Conservation (phyloP, 441 rosid species). For the Pelargonium cotyledonis region DNA sequence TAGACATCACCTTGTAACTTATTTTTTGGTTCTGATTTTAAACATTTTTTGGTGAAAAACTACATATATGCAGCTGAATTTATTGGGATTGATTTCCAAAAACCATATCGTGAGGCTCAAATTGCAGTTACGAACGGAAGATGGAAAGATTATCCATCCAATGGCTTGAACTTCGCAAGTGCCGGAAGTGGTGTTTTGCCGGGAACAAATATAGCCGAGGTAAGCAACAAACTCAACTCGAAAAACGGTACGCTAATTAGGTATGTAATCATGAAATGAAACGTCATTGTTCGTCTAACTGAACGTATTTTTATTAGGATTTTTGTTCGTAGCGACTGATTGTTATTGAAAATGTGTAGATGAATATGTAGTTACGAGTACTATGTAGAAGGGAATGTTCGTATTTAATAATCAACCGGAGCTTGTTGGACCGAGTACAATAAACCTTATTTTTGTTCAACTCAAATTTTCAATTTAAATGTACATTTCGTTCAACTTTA, state of each 20-base stretch:
- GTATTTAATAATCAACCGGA: too few relatives aligned
- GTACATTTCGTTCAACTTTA: too few relatives aligned
- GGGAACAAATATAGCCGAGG: slow-evolving; percentile 42
- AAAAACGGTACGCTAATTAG: neutral
- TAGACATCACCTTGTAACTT: too few relatives aligned
- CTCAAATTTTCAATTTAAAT: too few relatives aligned
- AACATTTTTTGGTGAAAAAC: neutral
- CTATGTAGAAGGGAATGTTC: too few relatives aligned
- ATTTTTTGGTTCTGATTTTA: too few relatives aligned
- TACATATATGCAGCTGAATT: slow-evolving; percentile 40
- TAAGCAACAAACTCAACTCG: slow-evolving; percentile 10
- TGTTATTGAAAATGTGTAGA: too few relatives aligned
- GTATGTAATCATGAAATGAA: neutral
- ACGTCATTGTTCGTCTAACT: neutral
- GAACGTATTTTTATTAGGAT: too few relatives aligned
- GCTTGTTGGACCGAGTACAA: too few relatives aligned
- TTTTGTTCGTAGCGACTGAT: too few relatives aligned
- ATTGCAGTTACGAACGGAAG: slow-evolving; percentile 33
- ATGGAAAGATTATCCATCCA: slow-evolving; percentile 34
- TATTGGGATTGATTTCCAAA: slow-evolving; percentile 43
- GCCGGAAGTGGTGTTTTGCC: slow-evolving; percentile 56
- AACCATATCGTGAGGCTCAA: slow-evolving; percentile 41
- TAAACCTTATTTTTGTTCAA: too few relatives aligned
- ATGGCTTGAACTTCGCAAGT: slow-evolving; percentile 69
- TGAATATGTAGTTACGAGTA: too few relatives aligned